Evolutionary conservation across 2,329 filamentous ascomycete genomes (phyloP).

Genomic region (Chalaropsis ovoidea): DNA sequence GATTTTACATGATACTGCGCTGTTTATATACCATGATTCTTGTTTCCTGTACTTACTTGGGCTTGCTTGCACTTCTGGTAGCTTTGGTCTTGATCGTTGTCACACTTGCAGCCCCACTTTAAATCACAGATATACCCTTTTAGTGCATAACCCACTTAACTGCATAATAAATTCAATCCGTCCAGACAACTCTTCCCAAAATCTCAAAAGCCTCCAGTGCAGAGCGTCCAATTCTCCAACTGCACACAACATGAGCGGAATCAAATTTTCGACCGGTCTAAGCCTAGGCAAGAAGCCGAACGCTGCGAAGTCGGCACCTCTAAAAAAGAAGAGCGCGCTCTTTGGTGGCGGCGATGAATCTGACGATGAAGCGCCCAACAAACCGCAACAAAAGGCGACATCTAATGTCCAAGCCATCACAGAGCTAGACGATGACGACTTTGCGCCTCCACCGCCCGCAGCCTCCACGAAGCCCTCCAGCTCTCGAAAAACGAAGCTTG

Average conservation of each 20-base stretch:
- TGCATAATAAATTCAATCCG: not conserved
- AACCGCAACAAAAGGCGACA: conserved; percentile 40
- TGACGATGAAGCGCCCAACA: conserved; percentile 39
- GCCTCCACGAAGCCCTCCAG: conserved; percentile 22
- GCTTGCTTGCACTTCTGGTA: not conserved
- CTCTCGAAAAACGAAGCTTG: conserved; percentile 30
- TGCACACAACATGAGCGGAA: conserved; percentile 38
- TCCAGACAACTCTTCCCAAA: not conserved
- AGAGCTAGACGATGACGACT: conserved; percentile 42
- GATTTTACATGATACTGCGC: conserved; percentile 17
- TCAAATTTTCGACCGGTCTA: conserved; percentile 46
- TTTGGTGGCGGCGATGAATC: conserved; percentile 51
- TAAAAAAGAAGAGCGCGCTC: conserved; percentile 45
- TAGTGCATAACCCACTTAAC: not conserved
- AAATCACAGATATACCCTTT: not conserved
- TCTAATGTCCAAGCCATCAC: conserved; percentile 43
- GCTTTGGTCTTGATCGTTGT: not conserved
- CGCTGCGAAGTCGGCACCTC: conserved; percentile 40
- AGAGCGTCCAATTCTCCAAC: not conserved
- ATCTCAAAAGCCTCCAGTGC: not conserved
- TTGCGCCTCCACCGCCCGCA: conserved; percentile 9
- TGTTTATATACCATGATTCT: conserved; percentile 23
- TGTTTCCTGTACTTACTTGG: not conserved
- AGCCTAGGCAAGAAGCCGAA: conserved; percentile 50
- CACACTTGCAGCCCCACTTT: not conserved